phyloP scores from a whole-genome alignment of 352 stramenopile species.

The Phytophthora capsici region DNA sequence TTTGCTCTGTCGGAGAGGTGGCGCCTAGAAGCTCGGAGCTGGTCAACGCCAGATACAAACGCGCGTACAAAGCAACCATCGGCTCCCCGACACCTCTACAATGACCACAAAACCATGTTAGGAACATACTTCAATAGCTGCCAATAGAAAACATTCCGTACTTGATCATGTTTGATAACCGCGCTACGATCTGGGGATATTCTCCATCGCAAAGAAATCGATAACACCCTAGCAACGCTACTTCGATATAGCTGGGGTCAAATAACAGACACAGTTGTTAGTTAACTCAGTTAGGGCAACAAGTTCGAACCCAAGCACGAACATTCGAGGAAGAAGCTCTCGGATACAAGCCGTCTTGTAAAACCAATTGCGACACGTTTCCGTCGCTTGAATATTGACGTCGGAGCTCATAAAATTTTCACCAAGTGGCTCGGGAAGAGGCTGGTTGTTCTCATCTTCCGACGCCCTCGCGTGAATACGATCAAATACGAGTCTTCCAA shows the following conservation, averaged over 20 bases:
- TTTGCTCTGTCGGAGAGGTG: conserved; percentile 45
- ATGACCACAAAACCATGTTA: conserved; percentile 25
- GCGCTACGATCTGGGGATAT: conserved; percentile 84
- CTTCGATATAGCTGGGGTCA: conserved; percentile 81
- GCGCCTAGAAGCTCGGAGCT: conserved; percentile 64
- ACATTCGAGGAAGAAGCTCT: conserved; percentile 92
- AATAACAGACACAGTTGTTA: conserved; percentile 1
- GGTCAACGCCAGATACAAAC: conserved; percentile 81
- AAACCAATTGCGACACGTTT: conserved; percentile 95
- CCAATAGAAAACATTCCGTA: conserved; percentile 31
- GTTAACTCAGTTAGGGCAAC: neutral
- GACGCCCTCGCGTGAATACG: conserved; percentile 76
- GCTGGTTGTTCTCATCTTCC: conserved; percentile 62
- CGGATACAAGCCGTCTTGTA: conserved; percentile 95
- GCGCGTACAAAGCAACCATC: conserved; percentile 87
- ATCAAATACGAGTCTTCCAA: conserved; percentile 87
- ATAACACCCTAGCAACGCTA: conserved; percentile 89
- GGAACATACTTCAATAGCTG: conserved; percentile 9
- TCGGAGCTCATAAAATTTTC: conserved; percentile 82
- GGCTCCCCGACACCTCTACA: conserved; percentile 86
- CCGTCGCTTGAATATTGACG: conserved; percentile 87
- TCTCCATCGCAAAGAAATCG: conserved; percentile 91
- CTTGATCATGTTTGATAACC: conserved; percentile 90
- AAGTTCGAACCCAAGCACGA: conserved; percentile 11
- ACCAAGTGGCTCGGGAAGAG: conserved; percentile 55